Evolutionary conservation across 2,329 filamentous ascomycete species (phyloP), one percentile per base, ranked within the genome.

Genomic region (Akanthomyces dipterigenus): DNA sequence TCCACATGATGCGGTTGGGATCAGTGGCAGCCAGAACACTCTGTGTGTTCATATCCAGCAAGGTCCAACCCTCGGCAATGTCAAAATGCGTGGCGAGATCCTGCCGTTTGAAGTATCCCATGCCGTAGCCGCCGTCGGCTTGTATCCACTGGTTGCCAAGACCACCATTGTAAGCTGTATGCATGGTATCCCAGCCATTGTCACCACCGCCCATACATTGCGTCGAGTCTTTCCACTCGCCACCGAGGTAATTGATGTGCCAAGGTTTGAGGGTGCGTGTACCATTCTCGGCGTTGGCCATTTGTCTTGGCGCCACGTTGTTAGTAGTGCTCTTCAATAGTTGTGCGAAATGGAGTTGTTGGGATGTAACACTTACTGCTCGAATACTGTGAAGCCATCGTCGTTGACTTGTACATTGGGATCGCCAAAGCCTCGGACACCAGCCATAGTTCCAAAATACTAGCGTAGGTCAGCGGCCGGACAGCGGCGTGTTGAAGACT

Each of bases 401-500:
- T 24, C 16, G 45, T 69, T 68, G 55, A 67, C 60, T 42, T 67
- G 67, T 26, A 66, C 64, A 26, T 69, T 68, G 9, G 74, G 65
- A 63, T 84, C 81, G 50, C 78, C 80, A 68, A 84, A 83, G 11
- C 80, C 80, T 45, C 81, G 76, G 24, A 82, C 77, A 38, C 80
- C 80, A 18, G 79, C 75, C 79, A 82, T 81, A 4, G 79, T 80
- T 2, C 80, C 80, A 67, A 81, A 82, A 64, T 82, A 82, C 76
- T 82, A 67, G 3, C 24, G 12, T 5, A 31, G 31, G 34, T 62
- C 22, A 62, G 55, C 22, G 6, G 18, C 12, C 1, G 18, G 18
- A 5, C 3, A 9, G 20, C 16, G 11, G 22, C 36, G 16, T 14
- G 18, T 1, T n/a, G 3, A 6, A n/a, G 12, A 24, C 12, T 20